Evolutionary conservation across 2,329 filamentous ascomycete genomes (phyloP), one percentile per base, ranked within the genome.

Genomic region (Rhexocercosporidium sp.): DNA sequence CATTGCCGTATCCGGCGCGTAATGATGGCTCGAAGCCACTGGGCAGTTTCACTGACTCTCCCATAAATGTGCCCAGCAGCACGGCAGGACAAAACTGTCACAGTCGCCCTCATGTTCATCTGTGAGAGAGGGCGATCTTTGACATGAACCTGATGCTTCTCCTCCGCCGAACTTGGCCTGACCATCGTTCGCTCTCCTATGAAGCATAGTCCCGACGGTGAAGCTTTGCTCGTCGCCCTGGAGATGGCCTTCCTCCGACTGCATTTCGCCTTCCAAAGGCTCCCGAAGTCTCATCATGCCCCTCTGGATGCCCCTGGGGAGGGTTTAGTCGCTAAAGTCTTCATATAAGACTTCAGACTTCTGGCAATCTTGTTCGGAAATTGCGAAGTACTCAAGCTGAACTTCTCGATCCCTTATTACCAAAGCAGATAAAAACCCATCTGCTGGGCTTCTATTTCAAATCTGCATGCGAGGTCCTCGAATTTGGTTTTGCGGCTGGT

Each of bases 401-500:
- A 37, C 34, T 2, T 37, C 34, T 37, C 34, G 12, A 11, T 37
- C 8, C 34, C 34, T 37, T 9, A 11, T 37, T 37, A 7, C 34
- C 34, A 37, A 11, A 37, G 8, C 3, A 44, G 41, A 12, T 44
- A 18, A 44, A 20, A 44, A 6, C 41, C 8, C n/a, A 6, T 20
- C 14, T 18, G 11, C 7, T 37, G 29, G 29, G 18, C 27, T 11
- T n/a, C 18, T 5, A n/a, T 14, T 27, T 39, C 20, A 9, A 22
- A 41, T 39, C 22, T 62, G 34, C 29, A 60, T 67, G 60, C 59
- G 56, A 25, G 63, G 61, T 39, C 49, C 18, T 44, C 31, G 27
- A 22, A 60, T 22, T 47, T 62, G 64, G 64, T 66, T 41, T 49
- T 61, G 63, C 20, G 59, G 59, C 3, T 62, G 59, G 64, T 66